Evolutionary conservation across 768 basidiomycete genomes (phyloP), one percentile per base, ranked within the genome.

Genomic region (Mycena rebaudengoi): DNA sequence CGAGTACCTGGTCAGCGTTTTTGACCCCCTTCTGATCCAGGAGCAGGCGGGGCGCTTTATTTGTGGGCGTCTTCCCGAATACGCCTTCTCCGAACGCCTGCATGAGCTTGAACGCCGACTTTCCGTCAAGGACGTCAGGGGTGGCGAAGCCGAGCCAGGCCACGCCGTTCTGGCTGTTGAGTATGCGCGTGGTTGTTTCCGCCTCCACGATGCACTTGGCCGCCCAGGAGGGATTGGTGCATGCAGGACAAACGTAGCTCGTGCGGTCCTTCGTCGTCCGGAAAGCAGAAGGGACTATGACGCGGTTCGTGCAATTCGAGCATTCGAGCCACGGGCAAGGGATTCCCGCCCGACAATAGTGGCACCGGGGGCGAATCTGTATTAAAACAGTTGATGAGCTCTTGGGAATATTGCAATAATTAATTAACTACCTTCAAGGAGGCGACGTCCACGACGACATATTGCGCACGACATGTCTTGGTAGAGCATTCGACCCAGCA

Each of bases 21-120:
- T 62, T 41, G 60, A 68, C 16, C 28, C 14, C 20, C 66, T 43
- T 57, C 7, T 37, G 33, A 2, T 37, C 43, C 25, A 52, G 56
- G 4, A 58, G 20, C 37, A 64, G 26, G 7, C n/a, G 18, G 2
- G 62, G 50, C n/a, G 62, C 26, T 12, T 32, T 2, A 20, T 62
- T 35, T 21, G 41, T 5, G 1, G 67, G 60, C 1, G 50, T 20
- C 4, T 11, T 12, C 12, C 60, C 64, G 65, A 73, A 75, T 0
- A 69, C 64, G 2, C 21, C 33, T 13, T 35, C 57, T 5, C 71
- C 72, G 45, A 69, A 57, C 29, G 67, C 65, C 52, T 70, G 64
- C 60, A 72, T 68, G 26, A 75, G 60, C 66, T 75, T 75, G 70
- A 75, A 75, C 3, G 72, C 70, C 14, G 73, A 72, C 29, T 70